phyloP scores from a whole-genome alignment of 2,329 filamentous ascomycete genomes.

The Microcyclospora pomicola region DNA sequence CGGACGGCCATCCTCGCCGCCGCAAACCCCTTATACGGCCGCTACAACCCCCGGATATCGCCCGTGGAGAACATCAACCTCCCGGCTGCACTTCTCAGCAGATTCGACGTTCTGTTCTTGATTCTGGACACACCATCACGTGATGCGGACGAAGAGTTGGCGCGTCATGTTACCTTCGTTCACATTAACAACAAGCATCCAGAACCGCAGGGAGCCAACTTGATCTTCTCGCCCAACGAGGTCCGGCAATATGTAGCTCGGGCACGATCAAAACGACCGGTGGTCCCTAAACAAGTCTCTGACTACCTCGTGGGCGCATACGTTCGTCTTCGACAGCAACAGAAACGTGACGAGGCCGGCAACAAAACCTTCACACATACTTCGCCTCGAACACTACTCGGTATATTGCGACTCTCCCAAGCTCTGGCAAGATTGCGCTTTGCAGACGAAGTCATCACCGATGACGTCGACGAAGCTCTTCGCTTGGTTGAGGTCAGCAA shows the following conservation, averaged over 20 bases:
- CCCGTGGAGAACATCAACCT: constrained; percentile 99
- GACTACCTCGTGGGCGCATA: constrained; percentile 98
- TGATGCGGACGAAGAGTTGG: constrained; percentile 82
- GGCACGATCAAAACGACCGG: constrained; percentile 76
- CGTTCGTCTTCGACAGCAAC: constrained; percentile 81
- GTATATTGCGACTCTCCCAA: constrained; percentile 83
- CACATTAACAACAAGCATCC: constrained; percentile 96
- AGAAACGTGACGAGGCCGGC: constrained; percentile 78
- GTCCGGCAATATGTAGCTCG: constrained; percentile 93
- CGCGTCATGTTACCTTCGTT: constrained; percentile 88
- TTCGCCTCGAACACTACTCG: constrained; percentile 82
- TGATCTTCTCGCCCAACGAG: constrained; percentile 86
- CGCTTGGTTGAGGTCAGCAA: constrained; percentile 87
- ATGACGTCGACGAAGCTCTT: constrained; percentile 91
- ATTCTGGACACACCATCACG: constrained; percentile 88
- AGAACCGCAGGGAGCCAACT: constrained; percentile 46
- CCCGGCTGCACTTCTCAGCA: constrained; percentile 86
- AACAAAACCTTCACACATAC: constrained; percentile 92
- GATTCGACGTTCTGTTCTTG: constrained; percentile 94
- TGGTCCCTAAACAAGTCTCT: constrained; percentile 60
- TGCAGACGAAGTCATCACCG: constrained; percentile 66
- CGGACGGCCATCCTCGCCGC: constrained; percentile 75
- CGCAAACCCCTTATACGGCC: constrained; percentile 91
- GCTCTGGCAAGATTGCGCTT: constrained; percentile 87
- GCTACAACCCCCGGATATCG: constrained; percentile 94